Evolutionary conservation across 2,329 filamentous ascomycete genomes (phyloP).

Genomic region (Zymoseptoria brevis): DNA sequence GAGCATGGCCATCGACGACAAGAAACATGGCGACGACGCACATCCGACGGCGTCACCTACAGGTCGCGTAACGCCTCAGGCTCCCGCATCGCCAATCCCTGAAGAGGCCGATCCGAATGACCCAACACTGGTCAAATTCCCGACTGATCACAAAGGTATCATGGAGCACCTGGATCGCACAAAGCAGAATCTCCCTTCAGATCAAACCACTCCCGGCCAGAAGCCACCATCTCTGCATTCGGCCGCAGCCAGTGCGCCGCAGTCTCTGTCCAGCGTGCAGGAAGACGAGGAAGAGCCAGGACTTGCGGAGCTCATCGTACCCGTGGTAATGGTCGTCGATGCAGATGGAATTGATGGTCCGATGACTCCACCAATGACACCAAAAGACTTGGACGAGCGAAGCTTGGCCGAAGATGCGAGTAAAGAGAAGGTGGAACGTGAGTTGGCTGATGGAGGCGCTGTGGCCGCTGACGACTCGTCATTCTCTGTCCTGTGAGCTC

Average conservation of each 20-base stretch:
- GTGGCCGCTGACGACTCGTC: background rate
- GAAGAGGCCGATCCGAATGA: constrained; percentile 25
- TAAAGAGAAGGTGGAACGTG: constrained; percentile 13
- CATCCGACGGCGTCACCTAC: background rate
- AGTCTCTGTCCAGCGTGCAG: constrained; percentile 21
- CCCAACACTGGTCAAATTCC: constrained; percentile 27
- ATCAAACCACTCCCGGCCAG: constrained; percentile 14
- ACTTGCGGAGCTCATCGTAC: constrained; percentile 4
- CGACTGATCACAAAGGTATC: constrained; percentile 29
- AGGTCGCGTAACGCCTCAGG: background rate
- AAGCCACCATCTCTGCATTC: constrained; percentile 7
- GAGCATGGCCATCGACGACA: constrained; percentile 17
- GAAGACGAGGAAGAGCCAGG: constrained; percentile 21
- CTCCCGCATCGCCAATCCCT: constrained; percentile 8
- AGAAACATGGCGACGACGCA: constrained; percentile 12
- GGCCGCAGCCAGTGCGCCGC: constrained; percentile 10
- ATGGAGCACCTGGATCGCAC: constrained; percentile 26
- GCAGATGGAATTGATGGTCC: constrained; percentile 17
- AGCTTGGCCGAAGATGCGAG: constrained; percentile 4
- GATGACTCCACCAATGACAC: constrained; percentile 30
- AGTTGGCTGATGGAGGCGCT: background rate
- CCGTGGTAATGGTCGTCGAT: constrained; percentile 7
- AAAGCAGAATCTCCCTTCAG: constrained; percentile 16
- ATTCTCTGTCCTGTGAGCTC: background rate
- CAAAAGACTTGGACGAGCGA: constrained; percentile 7